phyloP scores from a whole-genome alignment of 2,329 filamentous ascomycete species.

The Aspergillus fructus region DNA sequence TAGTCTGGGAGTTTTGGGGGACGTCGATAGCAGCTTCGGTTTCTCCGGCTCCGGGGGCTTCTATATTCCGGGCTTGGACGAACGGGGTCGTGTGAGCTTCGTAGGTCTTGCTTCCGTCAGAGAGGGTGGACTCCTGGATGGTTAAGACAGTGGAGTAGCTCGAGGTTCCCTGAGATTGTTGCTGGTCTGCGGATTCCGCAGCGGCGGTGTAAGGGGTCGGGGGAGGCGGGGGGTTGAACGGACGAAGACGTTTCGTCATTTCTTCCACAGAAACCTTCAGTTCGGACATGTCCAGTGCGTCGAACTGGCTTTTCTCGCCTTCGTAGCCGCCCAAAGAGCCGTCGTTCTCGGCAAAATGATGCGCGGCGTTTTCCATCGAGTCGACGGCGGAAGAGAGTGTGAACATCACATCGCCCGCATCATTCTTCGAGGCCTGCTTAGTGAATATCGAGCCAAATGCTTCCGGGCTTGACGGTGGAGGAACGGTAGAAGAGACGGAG shows the following conservation, averaged over 20 bases:
- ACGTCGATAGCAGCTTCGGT: constrained; percentile 54
- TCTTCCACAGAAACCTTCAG: constrained; percentile 67
- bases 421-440: constrained; percentile 47
- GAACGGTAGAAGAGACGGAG: constrained; percentile 80
- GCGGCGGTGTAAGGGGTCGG: constrained; percentile 57
- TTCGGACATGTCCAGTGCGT: constrained; percentile 55
- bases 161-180: constrained; percentile 37
- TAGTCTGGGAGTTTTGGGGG: constrained; percentile 42
- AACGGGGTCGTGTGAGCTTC: constrained; percentile 53
- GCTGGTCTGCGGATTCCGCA: constrained; percentile 39
- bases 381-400: constrained; percentile 57
- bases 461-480: constrained; percentile 67
- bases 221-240: constrained; percentile 81
- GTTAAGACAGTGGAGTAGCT: constrained; percentile 52
- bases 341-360: constrained; percentile 33
- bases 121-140: constrained; percentile 53
- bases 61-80: constrained; percentile 41
- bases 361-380: constrained; percentile 42
- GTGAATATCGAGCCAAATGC: constrained; percentile 84
- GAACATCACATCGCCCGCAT: constrained; percentile 61
- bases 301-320: constrained; percentile 39
- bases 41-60: constrained; percentile 32
- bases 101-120: constrained; percentile 52
- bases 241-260: constrained; percentile 69
- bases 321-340: constrained; percentile 36